Evolutionary conservation across 2,329 filamentous ascomycete genomes (phyloP).

Genomic region (Cercospora citrullina): DNA sequence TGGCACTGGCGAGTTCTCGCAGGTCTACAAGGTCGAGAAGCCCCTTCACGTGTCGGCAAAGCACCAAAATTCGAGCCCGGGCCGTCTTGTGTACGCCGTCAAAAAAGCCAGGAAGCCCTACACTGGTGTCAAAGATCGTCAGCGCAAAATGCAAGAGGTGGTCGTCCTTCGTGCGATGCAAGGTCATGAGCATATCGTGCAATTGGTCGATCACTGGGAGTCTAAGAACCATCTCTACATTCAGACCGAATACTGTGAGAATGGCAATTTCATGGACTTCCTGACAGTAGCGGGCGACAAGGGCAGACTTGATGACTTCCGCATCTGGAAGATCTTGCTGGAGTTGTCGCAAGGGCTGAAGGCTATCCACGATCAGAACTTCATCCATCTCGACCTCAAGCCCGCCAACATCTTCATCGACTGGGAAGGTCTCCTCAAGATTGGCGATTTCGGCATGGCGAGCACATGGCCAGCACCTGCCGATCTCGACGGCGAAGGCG

Average conservation of each 20-base stretch:
- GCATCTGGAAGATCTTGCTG: slow-evolving; percentile 96
- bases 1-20: slow-evolving; percentile 89
- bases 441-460: slow-evolving; percentile 83
- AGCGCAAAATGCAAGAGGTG: slow-evolving; percentile 81
- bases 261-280: slow-evolving; percentile 86
- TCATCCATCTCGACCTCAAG: slow-evolving; percentile 83
- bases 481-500: slow-evolving; percentile 85
- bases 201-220: slow-evolving; percentile 86
- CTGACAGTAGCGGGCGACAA: slow-evolving; percentile 78
- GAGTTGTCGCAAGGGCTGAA: slow-evolving; percentile 80
- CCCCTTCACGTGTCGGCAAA: slow-evolving; percentile 38
- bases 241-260: slow-evolving; percentile 94
- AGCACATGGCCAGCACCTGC: slow-evolving; percentile 72
- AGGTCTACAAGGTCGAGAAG: slow-evolving; percentile 77
- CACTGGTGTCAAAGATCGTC: slow-evolving; percentile 74
- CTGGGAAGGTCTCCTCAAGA: slow-evolving; percentile 78
- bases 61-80: slow-evolving; percentile 29
- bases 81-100: slow-evolving; percentile 71
- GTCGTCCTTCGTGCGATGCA: slow-evolving; percentile 73
- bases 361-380: slow-evolving; percentile 84
- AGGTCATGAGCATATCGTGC: slow-evolving; percentile 80
- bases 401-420: slow-evolving; percentile 81
- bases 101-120: slow-evolving; percentile 88
- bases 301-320: slow-evolving; percentile 89
- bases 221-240: slow-evolving; percentile 84